These are phyloP conservation scores for Alloteropsis semialata DNA, from an alignment of 176 grass and related monocot species.

Conservation along the genomic window DNA sequence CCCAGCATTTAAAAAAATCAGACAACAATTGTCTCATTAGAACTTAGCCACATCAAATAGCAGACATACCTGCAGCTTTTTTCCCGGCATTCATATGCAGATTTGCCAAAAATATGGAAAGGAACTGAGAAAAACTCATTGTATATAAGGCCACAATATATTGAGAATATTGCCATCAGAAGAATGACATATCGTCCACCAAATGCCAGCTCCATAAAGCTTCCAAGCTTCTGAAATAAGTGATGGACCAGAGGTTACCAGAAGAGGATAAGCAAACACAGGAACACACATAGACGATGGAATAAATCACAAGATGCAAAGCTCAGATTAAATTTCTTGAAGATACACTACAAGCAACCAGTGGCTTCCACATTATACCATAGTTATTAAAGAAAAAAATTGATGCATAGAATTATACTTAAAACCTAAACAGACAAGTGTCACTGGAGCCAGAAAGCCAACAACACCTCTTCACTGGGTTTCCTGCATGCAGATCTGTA, in stretches of 20 bases:
- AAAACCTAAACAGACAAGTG: background rate
- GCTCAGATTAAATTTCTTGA: background rate
- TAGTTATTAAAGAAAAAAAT: background rate
- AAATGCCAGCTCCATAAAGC: conserved; percentile 99
- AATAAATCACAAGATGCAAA: background rate
- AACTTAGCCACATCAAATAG: background rate
- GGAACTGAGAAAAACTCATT: conserved; percentile 99
- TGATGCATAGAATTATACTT: background rate
- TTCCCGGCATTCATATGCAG: conserved; percentile 87
- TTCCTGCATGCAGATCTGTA: conserved; percentile 3
- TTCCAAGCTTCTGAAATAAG: conserved; percentile 82
- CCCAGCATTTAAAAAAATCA: conserved; percentile 2
- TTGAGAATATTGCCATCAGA: conserved; percentile 98
- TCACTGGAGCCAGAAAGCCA: background rate
- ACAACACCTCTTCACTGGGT: background rate
- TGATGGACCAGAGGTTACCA: background rate
- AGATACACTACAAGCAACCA: conserved; percentile 4
- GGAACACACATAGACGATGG: background rate
- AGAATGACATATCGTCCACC: conserved; percentile 97
- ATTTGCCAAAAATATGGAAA: conserved; percentile 96
- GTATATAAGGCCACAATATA: conserved; percentile 99
- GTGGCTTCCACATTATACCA: conserved; percentile 1
- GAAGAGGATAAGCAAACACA: background rate
- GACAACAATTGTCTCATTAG: background rate
- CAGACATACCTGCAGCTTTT: conserved; percentile 73